Evolutionary conservation across 2,329 filamentous ascomycete species (phyloP), one percentile per base, ranked within the genome.

Genomic region (Elsinoe batatas): DNA sequence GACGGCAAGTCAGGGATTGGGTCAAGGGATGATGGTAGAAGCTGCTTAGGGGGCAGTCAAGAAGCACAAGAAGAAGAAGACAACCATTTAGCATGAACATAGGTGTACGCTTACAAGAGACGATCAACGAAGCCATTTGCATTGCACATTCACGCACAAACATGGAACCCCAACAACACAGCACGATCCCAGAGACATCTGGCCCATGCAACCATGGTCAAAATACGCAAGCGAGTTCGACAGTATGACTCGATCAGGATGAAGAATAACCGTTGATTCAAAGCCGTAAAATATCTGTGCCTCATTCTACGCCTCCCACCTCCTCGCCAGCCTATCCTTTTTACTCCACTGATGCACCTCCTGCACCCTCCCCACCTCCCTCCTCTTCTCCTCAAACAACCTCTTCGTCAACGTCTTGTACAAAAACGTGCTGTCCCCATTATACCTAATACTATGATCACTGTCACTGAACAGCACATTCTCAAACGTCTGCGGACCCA

Each of bases 381-480:
- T 36, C 33, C 47, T 51, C 47, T 51, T 51, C 47, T 51, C 47
- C 33, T 51, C 47, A 26, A 37, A 51, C 47, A 51, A 51, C 18
- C 47, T 51, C 47, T 76, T 76, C 0, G 80, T 82, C 65, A 87
- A 63, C 65, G 82, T 79, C 70, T 79, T 81, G 64, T 84, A 85
- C 62, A 85, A 62, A 61, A 78, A 86, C 18, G 66, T 67, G 3
- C 67, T 73, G 0, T 76, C 79, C 0, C 77, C 76, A 56, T 84
- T 74, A 59, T 83, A 84, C 11, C 64, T 67, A 49, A 86, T 85
- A 22, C 71, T 71, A 62, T 87, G 84, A 60, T 84, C 80, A 12
- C 68, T 80, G 63, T 87, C 84, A 0, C 83, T 85, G 58, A 85
- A 87, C 17, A 77, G 79, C 57, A 82, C 77, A 69, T 80, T 78